Evolutionary conservation across 75 land plant genomes (phyloP).

Genomic region (Selaginella moellendorffii): DNA sequence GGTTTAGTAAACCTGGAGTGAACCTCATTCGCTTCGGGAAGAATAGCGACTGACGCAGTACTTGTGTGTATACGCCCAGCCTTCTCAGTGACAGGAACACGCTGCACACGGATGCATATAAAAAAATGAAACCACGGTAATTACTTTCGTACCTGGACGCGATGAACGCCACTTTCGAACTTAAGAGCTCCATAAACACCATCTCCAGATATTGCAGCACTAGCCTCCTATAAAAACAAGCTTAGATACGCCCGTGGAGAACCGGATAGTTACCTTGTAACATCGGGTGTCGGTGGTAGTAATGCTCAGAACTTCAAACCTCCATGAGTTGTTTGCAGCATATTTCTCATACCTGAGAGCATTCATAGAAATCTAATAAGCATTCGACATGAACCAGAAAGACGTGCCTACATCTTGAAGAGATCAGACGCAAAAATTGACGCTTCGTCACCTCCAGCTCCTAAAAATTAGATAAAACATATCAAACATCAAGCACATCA

Average conservation of each 20-base stretch:
- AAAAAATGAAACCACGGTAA: no score
- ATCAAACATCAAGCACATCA: not conserved
- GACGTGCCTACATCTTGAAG: constrained; percentile 60
- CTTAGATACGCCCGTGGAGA: no score
- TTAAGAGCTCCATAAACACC: constrained; percentile 84
- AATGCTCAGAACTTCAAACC: constrained; percentile 70
- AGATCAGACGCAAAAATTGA: constrained; percentile 90
- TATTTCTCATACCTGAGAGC: constrained; percentile 77
- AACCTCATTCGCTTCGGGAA: constrained; percentile 98
- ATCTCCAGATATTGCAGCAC: constrained; percentile 78
- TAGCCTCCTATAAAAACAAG: constrained; percentile 99
- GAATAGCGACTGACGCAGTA: constrained; percentile 92
- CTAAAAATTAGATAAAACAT: constrained; percentile 15
- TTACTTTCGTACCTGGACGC: constrained; percentile 94
- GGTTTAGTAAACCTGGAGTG: not conserved
- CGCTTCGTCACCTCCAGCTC: constrained; percentile 95
- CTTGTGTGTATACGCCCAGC: constrained; percentile 93
- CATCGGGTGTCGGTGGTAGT: constrained; percentile 70
- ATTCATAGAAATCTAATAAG: not conserved
- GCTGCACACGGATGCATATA: constrained; percentile 27
- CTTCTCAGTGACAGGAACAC: constrained; percentile 93
- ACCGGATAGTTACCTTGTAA: no score
- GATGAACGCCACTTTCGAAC: constrained; percentile 97
- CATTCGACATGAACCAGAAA: not conserved
- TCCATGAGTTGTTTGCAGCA: constrained; percentile 68